Evolutionary conservation across 345 rosid genomes (phyloP), one percentile per base, ranked within the genome.

Genomic region (Pistacia atlantica): DNA sequence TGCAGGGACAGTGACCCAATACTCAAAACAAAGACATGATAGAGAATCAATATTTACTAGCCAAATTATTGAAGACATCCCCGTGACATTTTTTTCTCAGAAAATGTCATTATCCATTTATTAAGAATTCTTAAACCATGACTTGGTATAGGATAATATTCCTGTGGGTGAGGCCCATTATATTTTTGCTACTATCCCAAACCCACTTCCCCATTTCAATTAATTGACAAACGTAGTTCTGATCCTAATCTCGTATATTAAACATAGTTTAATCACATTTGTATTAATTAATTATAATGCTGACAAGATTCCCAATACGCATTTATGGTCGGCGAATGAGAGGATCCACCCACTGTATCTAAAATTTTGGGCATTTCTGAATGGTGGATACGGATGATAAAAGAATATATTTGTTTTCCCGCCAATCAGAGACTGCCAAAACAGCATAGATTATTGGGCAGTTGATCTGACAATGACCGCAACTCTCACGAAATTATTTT

Each of bases 301-400:
- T 8, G 69, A 69, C 79, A 77, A 52, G 67, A 67, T 59, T 67
- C 52, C 49, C 16, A 76, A 37, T 25, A 25, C 25, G 1, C 25
- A 25, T 0, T 25, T 25, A 25, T 25, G 25, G 25, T 25, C 25
- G 25, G 25, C 25, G 25, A 25, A 25, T 25, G 25, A 25, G 35
- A 11, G 59, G 59, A 62, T 45, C 7, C 75, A 71, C 35, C 4
- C 75, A 71, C 35, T 12, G 48, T 49, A 1, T 73, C 58, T 63
- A 55, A 54, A 55, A 63, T 60, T 61, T 69, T 59, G 75, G 63
- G 79, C 68, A 35, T 11, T 11, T 76, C 68, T 8, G 59, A 37
- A 11, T 5, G 67, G 25, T 14, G 16, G 45, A n/a, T 11, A 13
- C 54, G 13, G 51, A 25, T 25, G 25, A 25, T 25, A 25, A 25